Evolutionary conservation across 2,329 filamentous ascomycete species (phyloP).

Genomic region (Colletotrichum salicis): DNA sequence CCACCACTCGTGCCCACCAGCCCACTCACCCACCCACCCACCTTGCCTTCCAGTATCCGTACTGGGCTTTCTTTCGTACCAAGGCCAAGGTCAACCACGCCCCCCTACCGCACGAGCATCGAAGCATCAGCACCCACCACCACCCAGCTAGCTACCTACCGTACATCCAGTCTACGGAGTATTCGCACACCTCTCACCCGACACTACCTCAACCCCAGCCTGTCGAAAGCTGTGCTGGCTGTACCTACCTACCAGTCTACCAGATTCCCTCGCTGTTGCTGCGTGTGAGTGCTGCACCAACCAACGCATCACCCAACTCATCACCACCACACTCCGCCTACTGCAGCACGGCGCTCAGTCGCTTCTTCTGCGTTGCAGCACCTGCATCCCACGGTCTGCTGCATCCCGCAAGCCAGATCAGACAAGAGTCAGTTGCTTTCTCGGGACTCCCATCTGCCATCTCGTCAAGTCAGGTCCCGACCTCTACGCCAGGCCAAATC

Average conservation of each 20-base stretch:
- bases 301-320: constrained; percentile 9
- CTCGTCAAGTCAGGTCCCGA: constrained; percentile 27
- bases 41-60: background rate
- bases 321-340: background rate
- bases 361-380: constrained; percentile 9
- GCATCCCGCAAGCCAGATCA: constrained; percentile 27
- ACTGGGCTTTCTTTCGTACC: background rate
- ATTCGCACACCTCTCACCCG: background rate
- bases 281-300: background rate
- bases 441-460: constrained; percentile 22
- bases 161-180: too few relatives aligned
- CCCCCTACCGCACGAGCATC: constrained; percentile 14
- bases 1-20: background rate
- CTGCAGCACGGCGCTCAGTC: background rate
- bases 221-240: constrained; percentile 11
- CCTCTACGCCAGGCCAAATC: constrained; percentile 29
- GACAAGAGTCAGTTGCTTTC: constrained; percentile 31
- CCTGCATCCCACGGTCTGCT: constrained; percentile 18
- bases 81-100: constrained; percentile 21
- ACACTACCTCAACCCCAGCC: background rate
- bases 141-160: background rate
- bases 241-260: background rate
- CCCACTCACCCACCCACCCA: constrained; percentile 10
- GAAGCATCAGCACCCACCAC: constrained; percentile 7
- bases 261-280: background rate